A percentile compares a stretch with the other conserved stretches of the same genome.
Conservation (phyloP, 495 filamentous ascomycete genomes). For the Aspergillus egyptiacus region DNA sequence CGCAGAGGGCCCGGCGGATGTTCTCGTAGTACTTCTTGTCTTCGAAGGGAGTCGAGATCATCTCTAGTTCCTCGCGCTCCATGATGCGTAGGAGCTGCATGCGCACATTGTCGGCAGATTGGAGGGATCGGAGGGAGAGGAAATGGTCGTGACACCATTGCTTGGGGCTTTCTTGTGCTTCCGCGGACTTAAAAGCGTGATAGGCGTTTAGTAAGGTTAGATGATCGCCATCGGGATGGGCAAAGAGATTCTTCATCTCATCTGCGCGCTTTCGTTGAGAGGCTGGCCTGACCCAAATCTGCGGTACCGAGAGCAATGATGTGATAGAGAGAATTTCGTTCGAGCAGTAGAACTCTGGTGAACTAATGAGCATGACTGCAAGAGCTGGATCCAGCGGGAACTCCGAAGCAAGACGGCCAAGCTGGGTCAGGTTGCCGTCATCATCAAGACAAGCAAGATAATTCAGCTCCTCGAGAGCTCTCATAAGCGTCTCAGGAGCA, state of each 20-base stretch:
- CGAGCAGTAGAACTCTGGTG: conserved; percentile 97
- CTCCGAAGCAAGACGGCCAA: conserved; percentile 86
- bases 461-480: conserved; percentile 95
- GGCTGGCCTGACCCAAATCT: conserved; percentile 86
- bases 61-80: conserved; percentile 80
- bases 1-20: conserved; percentile 86
- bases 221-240: conserved; percentile 90
- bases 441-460: conserved; percentile 96
- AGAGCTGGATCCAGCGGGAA: conserved; percentile 94
- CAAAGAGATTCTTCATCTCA: conserved; percentile 93
- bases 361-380: conserved; percentile 96
- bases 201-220: conserved; percentile 96
- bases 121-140: conserved; percentile 80
- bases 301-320: conserved; percentile 86
- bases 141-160: conserved; percentile 98
- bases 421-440: conserved; percentile 79
- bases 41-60: conserved; percentile 82
- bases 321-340: conserved; percentile 97
- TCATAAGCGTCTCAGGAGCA: conserved; percentile 97
- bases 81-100: conserved; percentile 89
- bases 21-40: conserved; percentile 98
- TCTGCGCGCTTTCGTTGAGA: conserved; percentile 85
- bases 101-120: conserved; percentile 90
- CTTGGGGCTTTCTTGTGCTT: conserved; percentile 67
- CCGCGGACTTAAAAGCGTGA: conserved; percentile 82